A percentile compares a stretch with the other conserved stretches of the same genome.
phyloP scores from a whole-genome alignment of 352 stramenopile species.

The Peronospora destructor region DNA sequence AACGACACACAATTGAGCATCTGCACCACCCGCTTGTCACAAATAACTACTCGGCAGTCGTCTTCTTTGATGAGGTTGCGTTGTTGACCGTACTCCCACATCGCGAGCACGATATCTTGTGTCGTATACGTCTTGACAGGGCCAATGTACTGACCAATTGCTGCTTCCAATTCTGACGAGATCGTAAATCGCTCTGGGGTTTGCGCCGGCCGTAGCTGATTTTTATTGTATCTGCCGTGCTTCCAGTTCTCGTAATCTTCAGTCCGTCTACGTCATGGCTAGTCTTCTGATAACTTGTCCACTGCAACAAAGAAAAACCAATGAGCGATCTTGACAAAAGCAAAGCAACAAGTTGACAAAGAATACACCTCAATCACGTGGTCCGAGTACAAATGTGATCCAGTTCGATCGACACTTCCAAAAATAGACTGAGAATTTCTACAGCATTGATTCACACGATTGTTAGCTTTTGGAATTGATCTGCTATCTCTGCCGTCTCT shows the following conservation, averaged over 20 bases:
- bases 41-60: slow-evolving; percentile 65
- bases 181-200: slow-evolving; percentile 53
- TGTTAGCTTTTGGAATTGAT: too few relatives aligned
- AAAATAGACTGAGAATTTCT: slow-evolving; percentile 75
- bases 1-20: slow-evolving; percentile 64
- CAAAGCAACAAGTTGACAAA: too few relatives aligned
- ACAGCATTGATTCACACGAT: too few relatives aligned
- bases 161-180: slow-evolving; percentile 35
- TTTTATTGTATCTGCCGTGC: slow-evolving; percentile 47
- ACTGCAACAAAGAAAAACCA: too few relatives aligned
- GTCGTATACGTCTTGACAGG: slow-evolving; percentile 51
- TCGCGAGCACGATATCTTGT: slow-evolving; percentile 63
- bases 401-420: slow-evolving; percentile 62
- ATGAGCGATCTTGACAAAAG: too few relatives aligned
- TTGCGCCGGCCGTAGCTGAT: slow-evolving; percentile 55
- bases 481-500: too few relatives aligned
- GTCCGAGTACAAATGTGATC: slow-evolving; percentile 59
- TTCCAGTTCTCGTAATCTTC: slow-evolving; percentile 45
- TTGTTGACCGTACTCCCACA: slow-evolving; percentile 75
- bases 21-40: slow-evolving; percentile 42
- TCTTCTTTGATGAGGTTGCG: slow-evolving; percentile 76
- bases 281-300: too few relatives aligned
- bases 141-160: slow-evolving; percentile 38
- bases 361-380: slow-evolving; percentile 50
- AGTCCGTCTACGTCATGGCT: slow-evolving; percentile 56